Evolutionary conservation across 2,329 filamentous ascomycete genomes (phyloP).

Genomic region (Byssothecium circinans): DNA sequence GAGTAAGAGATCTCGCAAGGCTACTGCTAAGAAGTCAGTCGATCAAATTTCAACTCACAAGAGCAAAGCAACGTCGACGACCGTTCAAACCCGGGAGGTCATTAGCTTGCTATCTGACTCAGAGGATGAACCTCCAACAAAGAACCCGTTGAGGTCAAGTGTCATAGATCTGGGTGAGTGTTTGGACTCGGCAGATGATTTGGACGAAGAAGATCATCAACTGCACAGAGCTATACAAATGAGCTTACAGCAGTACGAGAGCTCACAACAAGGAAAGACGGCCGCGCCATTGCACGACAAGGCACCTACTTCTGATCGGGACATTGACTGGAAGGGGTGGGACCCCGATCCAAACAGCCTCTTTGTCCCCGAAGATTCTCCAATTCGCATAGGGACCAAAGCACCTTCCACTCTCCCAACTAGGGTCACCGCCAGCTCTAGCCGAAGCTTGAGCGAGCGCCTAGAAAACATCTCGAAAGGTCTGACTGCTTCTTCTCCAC

Average conservation of each 20-base stretch:
- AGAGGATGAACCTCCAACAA: slow-evolving; percentile 6
- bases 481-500: too few species aligned
- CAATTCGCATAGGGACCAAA: background rate
- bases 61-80: background rate
- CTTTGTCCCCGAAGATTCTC: slow-evolving; percentile 1
- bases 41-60: background rate
- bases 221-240: slow-evolving; percentile 9
- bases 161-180: background rate
- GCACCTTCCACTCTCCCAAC: background rate
- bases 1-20: background rate
- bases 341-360: background rate
- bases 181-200: slow-evolving; percentile 2
- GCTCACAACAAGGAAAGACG: background rate
- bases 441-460: too few species aligned
- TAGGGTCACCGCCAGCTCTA: background rate
- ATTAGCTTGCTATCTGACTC: slow-evolving; percentile 16
- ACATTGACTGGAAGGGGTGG: background rate
- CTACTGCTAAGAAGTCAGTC: background rate
- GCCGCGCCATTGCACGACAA: too few species aligned
- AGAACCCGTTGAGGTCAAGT: background rate
- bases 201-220: background rate
- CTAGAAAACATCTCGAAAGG: too few species aligned
- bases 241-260: slow-evolving; percentile 9
- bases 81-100: background rate
- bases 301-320: background rate